Base-by-base conservation (phyloP, 2,329 filamentous ascomycete species). In the Aspergillus fumigatiaffinis region DNA sequence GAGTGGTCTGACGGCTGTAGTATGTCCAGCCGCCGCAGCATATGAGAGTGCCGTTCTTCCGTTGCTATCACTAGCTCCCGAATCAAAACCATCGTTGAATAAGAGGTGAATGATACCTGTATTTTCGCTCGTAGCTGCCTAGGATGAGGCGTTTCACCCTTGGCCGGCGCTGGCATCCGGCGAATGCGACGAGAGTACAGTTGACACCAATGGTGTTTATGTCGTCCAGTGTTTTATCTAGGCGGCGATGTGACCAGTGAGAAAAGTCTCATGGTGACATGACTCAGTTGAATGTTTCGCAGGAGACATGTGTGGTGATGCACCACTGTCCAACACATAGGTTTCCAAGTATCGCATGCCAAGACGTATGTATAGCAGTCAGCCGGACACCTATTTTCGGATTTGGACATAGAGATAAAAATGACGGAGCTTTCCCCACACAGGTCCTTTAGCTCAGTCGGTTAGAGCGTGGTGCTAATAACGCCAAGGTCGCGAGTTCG, bases 381-480 rank as follows among this genome's bases (percentile, higher is more conserved):
- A 32, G 1, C 12, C 1, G 10, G 1, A 10, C 29, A 14, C 10
- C 9, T 3, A 29, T 29, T 29, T 6, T 7, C 3, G 25, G 1
- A 5, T 26, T 26, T 5, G 6, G 25, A 7, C 28, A 29, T 29
- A 29, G 3, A 10, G 9, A 1, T 7, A 29, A 29, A 29, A 29
- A 29, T 10, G 8, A 3, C 9, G 28, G 25, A 26, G 4, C 25
- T 26, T 29, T 29, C 9, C 9, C 28, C 28, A 29, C 28, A 2
- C 10, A 29, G 55, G 57, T 59, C 57, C 47, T 46, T 41, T 59
- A 59, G 57, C 54, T 59, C 57, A 59, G 57, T 46, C 47, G 56
- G 56, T 59, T 59, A 59, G 56, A 59, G 56, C 56, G 56, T 56
- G 35, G 53, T 59, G 56, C 56, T 59, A 59, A 59, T 59, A 59